A percentile compares a stretch with the other conserved stretches of the same genome.
phyloP scores from a whole-genome alignment of 2,329 filamentous ascomycete species.

The Colletotrichum orchidophilum region DNA sequence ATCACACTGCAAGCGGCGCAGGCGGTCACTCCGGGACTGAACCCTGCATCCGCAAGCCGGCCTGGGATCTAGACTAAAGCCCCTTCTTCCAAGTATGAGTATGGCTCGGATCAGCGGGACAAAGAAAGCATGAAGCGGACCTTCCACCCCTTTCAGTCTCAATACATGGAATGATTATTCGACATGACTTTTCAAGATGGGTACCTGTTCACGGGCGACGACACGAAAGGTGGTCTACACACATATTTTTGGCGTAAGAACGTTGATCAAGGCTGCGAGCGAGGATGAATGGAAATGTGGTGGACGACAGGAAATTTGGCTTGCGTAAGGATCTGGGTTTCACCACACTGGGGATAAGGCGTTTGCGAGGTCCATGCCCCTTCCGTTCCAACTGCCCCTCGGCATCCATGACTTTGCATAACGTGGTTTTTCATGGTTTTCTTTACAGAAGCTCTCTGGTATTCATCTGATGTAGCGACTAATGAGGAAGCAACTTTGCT shows the following conservation, averaged over 20 bases:
- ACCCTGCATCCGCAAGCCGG: neutral
- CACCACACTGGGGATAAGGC: conserved; percentile 16
- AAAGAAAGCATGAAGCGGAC: conserved; percentile 1
- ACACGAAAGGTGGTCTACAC: conserved; percentile 10
- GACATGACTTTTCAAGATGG: conserved; percentile 23
- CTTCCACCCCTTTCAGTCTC: neutral
- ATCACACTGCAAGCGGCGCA: neutral
- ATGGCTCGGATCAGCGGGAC: conserved; percentile 11
- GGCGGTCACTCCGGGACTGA: neutral
- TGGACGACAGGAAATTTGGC: conserved; percentile 10
- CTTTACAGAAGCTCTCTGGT: conserved; percentile 27
- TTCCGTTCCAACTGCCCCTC: conserved; percentile 6
- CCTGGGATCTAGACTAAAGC: conserved; percentile 11
- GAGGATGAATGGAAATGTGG: neutral
- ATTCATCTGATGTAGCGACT: conserved; percentile 32
- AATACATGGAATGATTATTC: conserved; percentile 20
- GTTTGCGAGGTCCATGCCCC: conserved; percentile 18
- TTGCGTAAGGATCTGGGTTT: conserved; percentile 14
- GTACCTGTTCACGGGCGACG: conserved; percentile 12
- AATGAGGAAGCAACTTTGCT: conserved; percentile 27
- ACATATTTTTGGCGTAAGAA: conserved; percentile 9
- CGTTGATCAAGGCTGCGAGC: conserved; percentile 2
- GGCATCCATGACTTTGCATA: conserved; percentile 24
- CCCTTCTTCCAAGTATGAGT: conserved; percentile 12
- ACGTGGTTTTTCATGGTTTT: conserved; percentile 23